phyloP scores from a whole-genome alignment of 2,329 filamentous ascomycete genomes.

The Exserohilum turcica region DNA sequence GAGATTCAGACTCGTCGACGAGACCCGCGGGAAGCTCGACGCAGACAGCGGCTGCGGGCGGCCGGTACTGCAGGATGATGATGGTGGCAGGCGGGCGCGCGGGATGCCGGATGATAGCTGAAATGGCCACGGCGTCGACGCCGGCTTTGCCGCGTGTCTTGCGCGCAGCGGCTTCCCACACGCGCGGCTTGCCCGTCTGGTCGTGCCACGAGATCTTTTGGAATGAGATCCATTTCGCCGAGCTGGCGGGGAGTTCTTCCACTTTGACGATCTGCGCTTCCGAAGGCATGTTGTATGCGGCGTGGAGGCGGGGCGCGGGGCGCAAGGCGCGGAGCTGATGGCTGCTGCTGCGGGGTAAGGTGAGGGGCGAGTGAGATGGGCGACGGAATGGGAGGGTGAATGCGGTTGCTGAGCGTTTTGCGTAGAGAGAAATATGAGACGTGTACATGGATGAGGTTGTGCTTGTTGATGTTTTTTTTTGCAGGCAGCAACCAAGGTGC shows the following conservation, averaged over 20 bases:
- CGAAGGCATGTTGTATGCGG: constrained; percentile 43
- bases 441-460: constrained; percentile 1
- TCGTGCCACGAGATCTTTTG: constrained; percentile 59
- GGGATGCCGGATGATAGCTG: constrained; percentile 59
- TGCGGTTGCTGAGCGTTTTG: not conserved
- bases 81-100: constrained; percentile 56
- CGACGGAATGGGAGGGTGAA: not conserved
- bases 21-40: constrained; percentile 67
- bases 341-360: not conserved
- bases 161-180: constrained; percentile 58
- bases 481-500: not conserved
- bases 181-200: constrained; percentile 52
- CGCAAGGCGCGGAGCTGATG: constrained; percentile 18
- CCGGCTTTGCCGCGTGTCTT: constrained; percentile 61
- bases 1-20: constrained; percentile 62
- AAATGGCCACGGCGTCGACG: constrained; percentile 65
- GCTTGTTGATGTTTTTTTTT: too few relatives aligned
- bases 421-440: not conserved
- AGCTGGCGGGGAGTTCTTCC: constrained; percentile 55
- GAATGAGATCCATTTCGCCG: constrained; percentile 63
- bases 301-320: constrained; percentile 9
- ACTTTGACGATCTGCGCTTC: constrained; percentile 43
- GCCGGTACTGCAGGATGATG: constrained; percentile 65
- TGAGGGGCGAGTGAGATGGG: not conserved
- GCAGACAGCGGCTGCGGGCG: constrained; percentile 62